Evolutionary conservation across 495 filamentous ascomycete species (phyloP), one percentile per base, ranked within the genome.

Genomic region (Hyaloscypha finlandica): DNA sequence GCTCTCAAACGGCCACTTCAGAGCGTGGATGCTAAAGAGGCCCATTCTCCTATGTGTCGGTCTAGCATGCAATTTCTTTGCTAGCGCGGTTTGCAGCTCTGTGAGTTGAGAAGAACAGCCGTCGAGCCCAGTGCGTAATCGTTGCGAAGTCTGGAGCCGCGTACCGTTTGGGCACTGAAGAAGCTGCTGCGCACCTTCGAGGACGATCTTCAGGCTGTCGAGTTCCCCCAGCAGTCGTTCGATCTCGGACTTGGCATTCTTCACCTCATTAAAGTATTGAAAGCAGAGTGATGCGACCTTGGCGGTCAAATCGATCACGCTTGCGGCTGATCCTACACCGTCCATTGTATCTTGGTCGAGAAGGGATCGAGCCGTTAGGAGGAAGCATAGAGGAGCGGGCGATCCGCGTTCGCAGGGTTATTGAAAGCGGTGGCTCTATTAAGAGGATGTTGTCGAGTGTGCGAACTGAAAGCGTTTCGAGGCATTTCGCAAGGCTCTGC

Each of bases 1-100:
- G 30, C 74, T 77, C 60, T 76, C 73, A 42, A 84, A 74, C 6
- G 76, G 80, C 79, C 76, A 84, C 65, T 77, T 80, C 32, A 80
- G 72, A 62, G 76, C 71, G 69, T 74, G 74, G 54, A 76, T 32
- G 45, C 76, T 76, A 9, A 72, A 55, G 62, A 64, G 73, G 60
- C 68, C 75, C 70, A 75, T 72, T 20, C 4, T 37, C 33, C 58
- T 64, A 37, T 69, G 73, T 42, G 61, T 37, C 11, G 4, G 4
- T 11, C 33, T 11, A 37, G 11, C 11, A 37, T 37, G 5, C 33
- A 37, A 11, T 57, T 66, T 37, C 66, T 58, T 61, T 64, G 63
- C 69, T 59, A 82, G 72, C 59, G 71, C 76, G 62, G 66, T 69
- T 70, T 77, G 64, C 31, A 82, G 70, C 20, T 61, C 54, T 63